phyloP scores from a whole-genome alignment of 495 filamentous ascomycete genomes.

The Tirmania nivea region DNA sequence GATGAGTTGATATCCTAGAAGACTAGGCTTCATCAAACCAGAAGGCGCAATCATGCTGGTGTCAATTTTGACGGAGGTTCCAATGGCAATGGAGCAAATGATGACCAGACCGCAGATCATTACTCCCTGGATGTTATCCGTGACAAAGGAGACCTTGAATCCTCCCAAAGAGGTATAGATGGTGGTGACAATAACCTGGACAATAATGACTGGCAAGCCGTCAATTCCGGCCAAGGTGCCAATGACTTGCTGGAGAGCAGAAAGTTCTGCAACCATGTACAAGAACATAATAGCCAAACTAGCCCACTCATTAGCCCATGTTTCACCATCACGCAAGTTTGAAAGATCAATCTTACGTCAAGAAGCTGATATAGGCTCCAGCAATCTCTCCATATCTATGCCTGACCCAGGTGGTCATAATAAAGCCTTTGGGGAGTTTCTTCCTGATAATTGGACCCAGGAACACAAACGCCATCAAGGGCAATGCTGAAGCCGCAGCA shows the following conservation, averaged over 20 bases:
- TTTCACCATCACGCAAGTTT: not conserved
- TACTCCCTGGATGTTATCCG: conserved; percentile 52
- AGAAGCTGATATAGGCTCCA: conserved; percentile 43
- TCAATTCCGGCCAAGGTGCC: conserved; percentile 47
- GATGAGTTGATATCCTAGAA: conserved; percentile 56
- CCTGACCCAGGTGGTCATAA: conserved; percentile 58
- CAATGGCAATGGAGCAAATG: conserved; percentile 48
- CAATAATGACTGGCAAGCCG: conserved; percentile 49
- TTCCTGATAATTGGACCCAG: conserved; percentile 49
- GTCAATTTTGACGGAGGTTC: conserved; percentile 47
- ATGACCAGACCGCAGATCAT: conserved; percentile 50
- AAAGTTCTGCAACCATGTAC: conserved; percentile 64
- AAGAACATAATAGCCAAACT: conserved; percentile 51
- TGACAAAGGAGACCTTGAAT: conserved; percentile 56
- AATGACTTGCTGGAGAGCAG: conserved; percentile 50
- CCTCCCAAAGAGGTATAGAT: conserved; percentile 63
- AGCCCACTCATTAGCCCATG: not conserved
- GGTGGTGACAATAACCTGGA: conserved; percentile 48
- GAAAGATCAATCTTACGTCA: conserved; percentile 26
- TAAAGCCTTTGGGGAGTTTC: conserved; percentile 56
- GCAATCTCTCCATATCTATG: conserved; percentile 45
- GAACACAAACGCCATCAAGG: conserved; percentile 43
- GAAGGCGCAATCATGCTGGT: conserved; percentile 38
- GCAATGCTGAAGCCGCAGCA: conserved; percentile 42
- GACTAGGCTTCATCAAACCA: conserved; percentile 33